phyloP scores from a whole-genome alignment of 768 basidiomycete genomes.

The Lactifluus volemus region DNA sequence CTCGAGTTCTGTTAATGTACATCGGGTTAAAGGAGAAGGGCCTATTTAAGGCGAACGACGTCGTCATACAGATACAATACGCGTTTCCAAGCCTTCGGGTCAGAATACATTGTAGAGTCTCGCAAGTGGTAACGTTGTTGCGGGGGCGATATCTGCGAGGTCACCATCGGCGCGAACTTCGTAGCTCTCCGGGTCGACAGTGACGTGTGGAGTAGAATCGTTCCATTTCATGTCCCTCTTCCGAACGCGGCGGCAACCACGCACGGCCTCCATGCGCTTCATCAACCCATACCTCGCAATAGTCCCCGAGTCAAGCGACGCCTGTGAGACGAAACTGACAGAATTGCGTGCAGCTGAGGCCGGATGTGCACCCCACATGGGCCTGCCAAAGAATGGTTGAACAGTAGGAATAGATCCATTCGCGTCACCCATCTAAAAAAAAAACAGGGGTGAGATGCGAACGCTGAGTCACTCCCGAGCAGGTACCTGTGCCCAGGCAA shows the following conservation, averaged over 20 bases:
- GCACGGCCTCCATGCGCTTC: constrained; percentile 70
- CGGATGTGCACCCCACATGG: constrained; percentile 89
- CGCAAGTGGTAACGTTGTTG: constrained; percentile 56
- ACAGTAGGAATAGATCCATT: constrained; percentile 96
- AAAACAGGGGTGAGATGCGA: background rate
- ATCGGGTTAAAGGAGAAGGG: background rate
- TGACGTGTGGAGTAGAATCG: constrained; percentile 68
- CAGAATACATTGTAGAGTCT: constrained; percentile 77
- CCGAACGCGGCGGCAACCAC: constrained; percentile 58
- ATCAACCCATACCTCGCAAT: constrained; percentile 59
- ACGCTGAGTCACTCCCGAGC: background rate
- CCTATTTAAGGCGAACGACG: background rate
- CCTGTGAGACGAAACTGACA: constrained; percentile 74
- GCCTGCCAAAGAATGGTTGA: constrained; percentile 76
- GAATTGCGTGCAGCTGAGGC: constrained; percentile 78
- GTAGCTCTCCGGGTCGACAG: constrained; percentile 88
- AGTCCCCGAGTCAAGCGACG: constrained; percentile 51
- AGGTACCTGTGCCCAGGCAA: constrained; percentile 76
- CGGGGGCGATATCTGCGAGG: constrained; percentile 68
- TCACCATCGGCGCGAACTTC: constrained; percentile 78
- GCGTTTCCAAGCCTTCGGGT: constrained; percentile 10
- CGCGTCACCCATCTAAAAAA: constrained; percentile 82
- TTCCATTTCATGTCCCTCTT: constrained; percentile 98
- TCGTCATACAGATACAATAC: background rate
- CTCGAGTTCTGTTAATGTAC: background rate